phyloP scores from a whole-genome alignment of 805 yeast genomes.

The Myxozyma monticola region DNA sequence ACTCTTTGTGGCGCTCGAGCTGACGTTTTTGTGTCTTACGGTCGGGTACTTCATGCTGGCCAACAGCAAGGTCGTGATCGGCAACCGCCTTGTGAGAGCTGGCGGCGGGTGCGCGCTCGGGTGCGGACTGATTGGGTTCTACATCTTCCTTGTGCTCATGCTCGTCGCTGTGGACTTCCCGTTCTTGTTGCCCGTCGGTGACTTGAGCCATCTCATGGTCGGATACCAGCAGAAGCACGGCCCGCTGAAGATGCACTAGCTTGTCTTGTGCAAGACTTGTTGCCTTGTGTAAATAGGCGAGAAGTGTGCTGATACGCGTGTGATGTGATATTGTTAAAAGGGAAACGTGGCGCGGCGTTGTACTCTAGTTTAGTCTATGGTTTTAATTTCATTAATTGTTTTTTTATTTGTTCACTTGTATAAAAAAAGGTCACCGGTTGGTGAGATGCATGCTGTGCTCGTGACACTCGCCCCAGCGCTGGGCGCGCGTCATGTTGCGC shows the following conservation, averaged over 20 bases:
- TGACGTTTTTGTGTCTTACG: conserved; percentile 20
- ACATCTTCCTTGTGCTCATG: conserved; percentile 28
- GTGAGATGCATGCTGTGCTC: background rate
- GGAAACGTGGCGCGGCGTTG: too few species aligned
- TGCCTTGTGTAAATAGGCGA: too few species aligned
- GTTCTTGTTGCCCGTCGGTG: conserved; percentile 27
- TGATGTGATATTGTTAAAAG: too few species aligned
- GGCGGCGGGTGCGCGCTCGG: conserved; percentile 27
- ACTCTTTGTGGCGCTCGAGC: conserved; percentile 20
- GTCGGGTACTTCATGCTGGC: conserved; percentile 19
- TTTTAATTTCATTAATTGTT: too few species aligned
- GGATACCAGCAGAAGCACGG: conserved; percentile 30
- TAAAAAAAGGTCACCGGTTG: background rate
- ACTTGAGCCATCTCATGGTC: conserved; percentile 19
- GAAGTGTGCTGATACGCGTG: too few species aligned
- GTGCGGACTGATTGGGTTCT: conserved; percentile 25
- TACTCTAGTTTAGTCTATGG: too few species aligned
- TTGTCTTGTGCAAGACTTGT: too few species aligned
- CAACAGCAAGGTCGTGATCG: conserved; percentile 3
- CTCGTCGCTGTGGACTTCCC: conserved; percentile 30
- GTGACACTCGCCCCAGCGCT: conserved; percentile 10
- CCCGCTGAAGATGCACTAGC: conserved; percentile 15
- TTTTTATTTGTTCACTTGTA: too few species aligned
- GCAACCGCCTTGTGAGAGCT: conserved; percentile 15
- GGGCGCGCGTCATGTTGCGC: background rate